Conservation (phyloP, 106 monocot genomes). For the Dendrobium catenatum region DNA sequence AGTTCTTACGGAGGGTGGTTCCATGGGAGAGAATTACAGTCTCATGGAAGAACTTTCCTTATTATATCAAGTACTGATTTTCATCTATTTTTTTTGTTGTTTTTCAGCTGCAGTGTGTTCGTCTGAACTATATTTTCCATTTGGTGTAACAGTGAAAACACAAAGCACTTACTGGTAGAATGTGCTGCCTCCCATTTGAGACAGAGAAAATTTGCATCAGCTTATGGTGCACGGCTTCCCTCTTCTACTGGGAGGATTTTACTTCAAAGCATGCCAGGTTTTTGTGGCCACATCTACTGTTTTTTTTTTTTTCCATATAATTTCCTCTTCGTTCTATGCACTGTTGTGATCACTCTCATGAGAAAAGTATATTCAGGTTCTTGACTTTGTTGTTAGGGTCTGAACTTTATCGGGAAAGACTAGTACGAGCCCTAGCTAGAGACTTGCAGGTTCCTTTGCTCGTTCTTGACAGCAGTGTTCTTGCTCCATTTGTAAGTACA, state of each 20-base stretch:
- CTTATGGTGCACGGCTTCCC: constrained; percentile 57
- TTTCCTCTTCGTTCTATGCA: not conserved
- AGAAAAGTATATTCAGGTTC: not conserved
- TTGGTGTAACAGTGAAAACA: constrained; percentile 42
- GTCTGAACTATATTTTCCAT: not conserved
- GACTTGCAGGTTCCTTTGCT: constrained; percentile 60
- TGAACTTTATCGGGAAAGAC: constrained; percentile 64
- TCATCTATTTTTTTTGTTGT: not conserved
- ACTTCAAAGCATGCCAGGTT: constrained; percentile 79
- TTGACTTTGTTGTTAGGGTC: constrained; percentile 45
- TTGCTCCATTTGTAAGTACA: constrained; percentile 59
- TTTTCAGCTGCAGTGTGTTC: not conserved
- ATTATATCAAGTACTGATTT: constrained; percentile 54
- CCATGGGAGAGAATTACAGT: constrained; percentile 85
- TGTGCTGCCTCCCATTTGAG: constrained; percentile 78
- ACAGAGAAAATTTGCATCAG: constrained; percentile 41
- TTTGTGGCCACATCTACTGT: not conserved
- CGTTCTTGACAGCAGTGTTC: constrained; percentile 57
- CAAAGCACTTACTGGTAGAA: constrained; percentile 65
- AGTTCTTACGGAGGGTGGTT: constrained; percentile 67
- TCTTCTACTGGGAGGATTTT: constrained; percentile 85
- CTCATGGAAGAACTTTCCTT: constrained; percentile 80
- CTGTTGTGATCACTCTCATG: not conserved
- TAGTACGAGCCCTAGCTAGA: constrained; percentile 53
- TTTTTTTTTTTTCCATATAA: not conserved